Evolutionary conservation across 1,284 basidiomycete genomes (phyloP).

Genomic region (Leccinum griseonigrum): DNA sequence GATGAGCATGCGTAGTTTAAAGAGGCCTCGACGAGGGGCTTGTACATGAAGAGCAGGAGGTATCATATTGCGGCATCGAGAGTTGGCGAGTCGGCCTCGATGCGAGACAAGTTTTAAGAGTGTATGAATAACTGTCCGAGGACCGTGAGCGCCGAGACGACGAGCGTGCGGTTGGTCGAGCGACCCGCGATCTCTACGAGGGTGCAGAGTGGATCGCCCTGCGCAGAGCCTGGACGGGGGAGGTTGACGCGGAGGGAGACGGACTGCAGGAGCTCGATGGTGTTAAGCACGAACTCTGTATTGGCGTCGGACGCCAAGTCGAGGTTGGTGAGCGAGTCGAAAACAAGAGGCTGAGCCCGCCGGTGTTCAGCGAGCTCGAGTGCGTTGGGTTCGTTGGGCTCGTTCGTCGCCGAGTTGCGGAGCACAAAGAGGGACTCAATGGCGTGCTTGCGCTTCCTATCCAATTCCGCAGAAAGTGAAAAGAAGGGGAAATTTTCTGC

Average conservation of each 20-base stretch:
- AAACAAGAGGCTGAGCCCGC: constrained; percentile 43
- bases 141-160: too few species aligned
- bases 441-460: constrained; percentile 59
- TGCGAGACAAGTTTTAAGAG: too few species aligned
- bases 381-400: constrained; percentile 47
- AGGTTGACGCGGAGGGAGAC: constrained; percentile 45
- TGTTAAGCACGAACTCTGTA: constrained; percentile 65
- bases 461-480: constrained; percentile 45
- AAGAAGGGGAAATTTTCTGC: constrained; percentile 48
- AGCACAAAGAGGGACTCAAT: constrained; percentile 75
- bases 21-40: constrained; percentile 59
- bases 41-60: too few species aligned
- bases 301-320: constrained; percentile 57
- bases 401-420: constrained; percentile 67
- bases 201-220: constrained; percentile 46
- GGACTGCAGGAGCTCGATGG: constrained; percentile 63
- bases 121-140: too few species aligned
- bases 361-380: constrained; percentile 54
- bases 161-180: constrained; percentile 35
- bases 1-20: constrained; percentile 69
- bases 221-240: constrained; percentile 30
- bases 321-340: constrained; percentile 57
- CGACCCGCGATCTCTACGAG: constrained; percentile 52
- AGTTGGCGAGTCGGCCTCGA: too few species aligned
- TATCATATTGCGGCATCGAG: too few species aligned